A percentile compares a stretch with the other conserved stretches of the same genome.
Evolutionary conservation across 805 yeast species (phyloP).

Genomic region (Kodamaea kakaduensis): DNA sequence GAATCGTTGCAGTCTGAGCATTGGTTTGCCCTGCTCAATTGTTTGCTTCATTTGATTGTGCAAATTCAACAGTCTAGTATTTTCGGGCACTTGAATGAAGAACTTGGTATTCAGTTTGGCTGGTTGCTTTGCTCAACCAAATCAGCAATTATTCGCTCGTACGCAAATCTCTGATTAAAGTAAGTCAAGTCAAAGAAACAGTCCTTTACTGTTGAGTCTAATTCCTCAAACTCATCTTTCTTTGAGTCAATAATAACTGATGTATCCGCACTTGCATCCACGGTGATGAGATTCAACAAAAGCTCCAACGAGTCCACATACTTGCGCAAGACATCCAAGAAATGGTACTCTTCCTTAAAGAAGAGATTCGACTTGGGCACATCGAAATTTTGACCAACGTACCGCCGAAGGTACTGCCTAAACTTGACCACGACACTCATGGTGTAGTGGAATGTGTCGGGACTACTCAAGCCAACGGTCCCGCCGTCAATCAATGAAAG

Average conservation of each 20-base stretch:
- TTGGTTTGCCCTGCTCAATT: too few species aligned
- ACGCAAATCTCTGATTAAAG: slow-evolving; percentile 12
- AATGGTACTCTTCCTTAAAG: slow-evolving; percentile 12
- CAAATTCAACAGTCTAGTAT: too few species aligned
- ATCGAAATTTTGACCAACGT: background rate
- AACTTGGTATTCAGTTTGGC: too few species aligned
- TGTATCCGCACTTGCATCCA: slow-evolving; percentile 3
- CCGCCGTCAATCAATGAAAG: slow-evolving; percentile 6
- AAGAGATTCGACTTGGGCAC: slow-evolving; percentile 2
- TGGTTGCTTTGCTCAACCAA: too few species aligned
- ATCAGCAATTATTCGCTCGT: slow-evolving; percentile 8
- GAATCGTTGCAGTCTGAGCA: too few species aligned
- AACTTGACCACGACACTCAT: slow-evolving; percentile 4
- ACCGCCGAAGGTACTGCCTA: slow-evolving; percentile 1
- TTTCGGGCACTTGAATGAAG: too few species aligned
- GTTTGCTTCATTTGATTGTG: too few species aligned
- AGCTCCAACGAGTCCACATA: slow-evolving; percentile 9
- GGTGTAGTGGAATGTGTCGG: slow-evolving; percentile 1
- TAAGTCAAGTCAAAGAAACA: slow-evolving; percentile 13
- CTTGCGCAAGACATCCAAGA: slow-evolving; percentile 9
- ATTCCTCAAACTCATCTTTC: slow-evolving; percentile 13
- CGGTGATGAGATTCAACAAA: slow-evolving; percentile 5
- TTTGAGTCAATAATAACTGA: slow-evolving; percentile 9
- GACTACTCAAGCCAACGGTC: slow-evolving; percentile 10
- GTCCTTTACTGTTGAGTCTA: slow-evolving; percentile 13